Base-by-base conservation (phyloP, 371 early-diverging fungal genomes). In the Mucor sp. region DNA sequence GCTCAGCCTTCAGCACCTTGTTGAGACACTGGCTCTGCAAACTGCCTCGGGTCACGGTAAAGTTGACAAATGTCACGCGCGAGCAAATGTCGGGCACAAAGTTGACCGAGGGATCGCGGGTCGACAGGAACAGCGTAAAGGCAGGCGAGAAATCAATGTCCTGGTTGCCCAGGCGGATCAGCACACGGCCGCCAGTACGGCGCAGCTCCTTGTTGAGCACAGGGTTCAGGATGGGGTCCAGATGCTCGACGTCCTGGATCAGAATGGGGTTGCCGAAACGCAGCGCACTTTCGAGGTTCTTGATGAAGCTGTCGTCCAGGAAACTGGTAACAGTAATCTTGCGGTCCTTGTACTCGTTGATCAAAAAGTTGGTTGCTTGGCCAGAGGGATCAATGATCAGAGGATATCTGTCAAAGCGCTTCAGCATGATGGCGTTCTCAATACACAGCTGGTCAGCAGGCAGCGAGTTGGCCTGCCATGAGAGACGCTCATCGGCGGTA, bases 81-180 rank as follows among this genome's bases (percentile, higher is more conserved):
- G 94, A 93, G 85, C 94, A 96, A 25, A 99, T 91, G 72, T 99
- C 98, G 3, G 99, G 97, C 6, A 95, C 86, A 87, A 98, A 97
- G 70, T 88, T 85, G 65, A 95, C 94, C 0, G 95, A 91, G 5
- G 98, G 93, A 76, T 98, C 97, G 60, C 97, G 90, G 4, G 98
- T 98, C 6, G 95, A 87, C 70, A 99, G 76, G 87, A 95, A 97
- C 32, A 99, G 81, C 1, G 91, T 93, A 85, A 99, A 99, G 6
- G 96, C 83, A 14, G 99, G 98, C 30, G 99, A 99, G 80, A 97
- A 97, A 84, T 99, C 99, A 65, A 99, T 97, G 64, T 99, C 99
- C 74, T 98, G 96, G 67, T 86, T 89, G 37, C 99, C 99, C 35
- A 99, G 84, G 23, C 97, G 92, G 67, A 98, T 94, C 66, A 99